Evolutionary conservation across 1,284 basidiomycete species (phyloP).

Genomic region (Schizophyllum commune): DNA sequence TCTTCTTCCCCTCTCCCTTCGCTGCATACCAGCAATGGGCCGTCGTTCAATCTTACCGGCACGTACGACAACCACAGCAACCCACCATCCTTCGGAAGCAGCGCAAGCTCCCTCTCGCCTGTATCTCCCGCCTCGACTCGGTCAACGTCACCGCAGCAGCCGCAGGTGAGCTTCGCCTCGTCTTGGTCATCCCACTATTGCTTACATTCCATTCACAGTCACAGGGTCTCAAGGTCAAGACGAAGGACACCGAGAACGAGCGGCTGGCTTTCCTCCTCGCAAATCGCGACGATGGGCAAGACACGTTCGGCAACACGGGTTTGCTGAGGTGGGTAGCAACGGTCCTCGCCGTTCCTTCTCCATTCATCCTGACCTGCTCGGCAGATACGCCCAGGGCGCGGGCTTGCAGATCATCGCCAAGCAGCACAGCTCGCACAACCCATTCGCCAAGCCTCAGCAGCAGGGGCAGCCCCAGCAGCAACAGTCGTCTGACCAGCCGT

Average conservation of each 20-base stretch:
- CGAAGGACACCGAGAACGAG: constrained; percentile 61
- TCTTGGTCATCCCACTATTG: not conserved
- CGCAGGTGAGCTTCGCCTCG: not conserved
- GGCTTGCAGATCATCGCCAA: constrained; percentile 47
- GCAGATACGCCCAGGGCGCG: constrained; percentile 55
- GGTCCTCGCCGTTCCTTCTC: constrained; percentile 2
- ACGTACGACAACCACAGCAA: not conserved
- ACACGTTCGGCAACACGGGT: constrained; percentile 91
- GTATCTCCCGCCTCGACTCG: not conserved
- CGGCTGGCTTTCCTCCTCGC: constrained; percentile 78
- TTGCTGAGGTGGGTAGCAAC: constrained; percentile 47
- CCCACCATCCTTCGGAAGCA: not conserved
- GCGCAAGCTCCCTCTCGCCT: not conserved
- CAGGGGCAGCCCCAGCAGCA: constrained; percentile 32
- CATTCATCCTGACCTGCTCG: constrained; percentile 4
- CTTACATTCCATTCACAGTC: not conserved
- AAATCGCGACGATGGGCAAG: constrained; percentile 81
- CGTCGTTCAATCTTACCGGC: not conserved
- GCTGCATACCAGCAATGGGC: not conserved
- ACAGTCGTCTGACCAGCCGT: constrained; percentile 68
- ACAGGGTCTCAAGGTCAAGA: constrained; percentile 26
- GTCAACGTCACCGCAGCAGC: not conserved
- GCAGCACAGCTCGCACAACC: constrained; percentile 60
- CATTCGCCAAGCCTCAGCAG: constrained; percentile 44
- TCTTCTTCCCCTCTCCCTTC: not conserved